Base-by-base conservation (phyloP, 2,329 filamentous ascomycete species). In the Penicillium frequentans region DNA sequence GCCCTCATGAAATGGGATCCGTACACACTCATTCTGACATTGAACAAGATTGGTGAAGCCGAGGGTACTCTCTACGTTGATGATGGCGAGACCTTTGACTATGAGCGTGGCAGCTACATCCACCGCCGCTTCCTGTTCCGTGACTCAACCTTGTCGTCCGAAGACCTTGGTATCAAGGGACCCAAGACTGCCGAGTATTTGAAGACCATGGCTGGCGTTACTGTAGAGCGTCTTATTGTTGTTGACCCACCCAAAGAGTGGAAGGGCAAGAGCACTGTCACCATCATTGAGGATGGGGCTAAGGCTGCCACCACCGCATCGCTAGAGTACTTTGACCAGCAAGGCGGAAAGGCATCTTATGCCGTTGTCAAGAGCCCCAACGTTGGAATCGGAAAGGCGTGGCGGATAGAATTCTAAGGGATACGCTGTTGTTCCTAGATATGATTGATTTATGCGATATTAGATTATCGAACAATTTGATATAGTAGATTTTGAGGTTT, bases 1-100 rank as follows among this genome's bases (percentile, higher is more conserved):
- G 87, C 90, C 21, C 81, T 97, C 46, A 98, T 98, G 95, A 89
- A 86, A 68, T 96, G 87, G 75, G 95, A 99, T 73, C 93, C 96
- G 42, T 96, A 96, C 79, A 99, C 95, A 0, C 84, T 99, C 1
- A 87, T 99, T 2, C 81, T 98, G 2, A 84, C 85, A 0, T 80
- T 96, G 16, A 81, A 85, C 64, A 84, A 86, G 64, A 81, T 84
- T 31, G 87, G 89, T 52, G 85, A 87, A 66, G 91, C 93, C 0
- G 84, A 88, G 48, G 95, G 95, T 27, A 88, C 90, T 49, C 79
- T 99, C 8, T 99, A 99, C 70, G 81, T 91, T 29, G 95, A 99
- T 70, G 95, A 99, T 64, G 95, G 95, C 48, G 93, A 98, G 75
- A 90, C 89, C 1, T 99, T 93, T 65, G 91, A 96, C 54, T 92